Evolutionary conservation across 805 yeast species (phyloP), one percentile per base, ranked within the genome.

Genomic region (Candida maesae): DNA sequence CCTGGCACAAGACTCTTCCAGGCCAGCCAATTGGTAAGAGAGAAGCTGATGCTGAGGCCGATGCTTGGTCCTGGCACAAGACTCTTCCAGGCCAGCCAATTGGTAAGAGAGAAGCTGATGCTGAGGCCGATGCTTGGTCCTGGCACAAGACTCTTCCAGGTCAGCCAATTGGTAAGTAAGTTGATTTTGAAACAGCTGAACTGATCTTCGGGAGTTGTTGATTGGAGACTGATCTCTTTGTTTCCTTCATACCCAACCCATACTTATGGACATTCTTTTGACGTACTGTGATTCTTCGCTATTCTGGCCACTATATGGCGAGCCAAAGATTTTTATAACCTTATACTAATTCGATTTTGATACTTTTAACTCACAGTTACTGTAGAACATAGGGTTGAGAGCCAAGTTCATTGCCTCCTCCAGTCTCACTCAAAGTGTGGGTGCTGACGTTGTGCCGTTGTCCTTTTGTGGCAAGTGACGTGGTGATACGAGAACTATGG

Each of bases 1-100:
- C 28, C 15, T 55, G 54, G 55, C 45, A 51, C 38, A 20, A 16
- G 3, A 48, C 42, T 36, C 31, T 32, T 15, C 45, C 43, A 13
- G 51, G 46, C 15, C 51, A 43, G 33, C 46, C 50, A 32, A 15
- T 47, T 31, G 44, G 39, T 27, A 47, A 38, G 44, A 25, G 28
- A 25, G n/a, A 25, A n/a, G 28, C 28, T 12, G 28, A 25, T 6
- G 28, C 28, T 25, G 28, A 25, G 8, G 28, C 28, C 12, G 28
- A 25, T 8, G 28, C 28, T 10, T 25, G 28, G 28, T 10, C 11
- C 11, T 25, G 28, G 28, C 28, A 25, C 28, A 25, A 8, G 14
- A 25, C 14, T 6, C n/a, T 25, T n/a, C 28, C 28, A 25, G 28
- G 28, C 12, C 28, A 25, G 28, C 28, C 28, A 25, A 13, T 25